phyloP scores from a whole-genome alignment of 2,329 filamentous ascomycete species.

The Colletotrichum musicola region DNA sequence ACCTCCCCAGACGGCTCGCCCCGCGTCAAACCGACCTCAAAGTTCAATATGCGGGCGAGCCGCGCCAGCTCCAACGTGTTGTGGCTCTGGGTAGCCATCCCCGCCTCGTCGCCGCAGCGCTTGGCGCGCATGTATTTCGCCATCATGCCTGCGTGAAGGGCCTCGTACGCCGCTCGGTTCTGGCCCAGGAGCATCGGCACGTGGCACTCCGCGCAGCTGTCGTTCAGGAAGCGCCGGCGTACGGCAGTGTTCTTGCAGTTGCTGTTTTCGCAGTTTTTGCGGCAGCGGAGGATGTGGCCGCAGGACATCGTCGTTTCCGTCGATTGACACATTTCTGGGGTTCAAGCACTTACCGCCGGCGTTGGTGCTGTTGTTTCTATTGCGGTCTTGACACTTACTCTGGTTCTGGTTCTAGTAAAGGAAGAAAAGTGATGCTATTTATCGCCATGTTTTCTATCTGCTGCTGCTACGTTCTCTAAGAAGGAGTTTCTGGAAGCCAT shows the following conservation, averaged over 20 bases:
- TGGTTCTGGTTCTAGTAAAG: conserved; percentile 14
- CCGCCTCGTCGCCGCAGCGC: conserved; percentile 40
- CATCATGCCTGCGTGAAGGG: conserved; percentile 45
- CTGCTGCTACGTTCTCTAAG: not conserved
- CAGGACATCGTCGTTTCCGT: conserved; percentile 44
- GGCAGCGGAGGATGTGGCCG: conserved; percentile 42
- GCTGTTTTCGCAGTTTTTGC: conserved; percentile 29
- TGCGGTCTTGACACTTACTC: no score
- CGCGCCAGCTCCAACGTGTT: conserved; percentile 39
- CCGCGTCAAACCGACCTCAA: conserved; percentile 22
- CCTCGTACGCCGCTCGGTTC: conserved; percentile 46
- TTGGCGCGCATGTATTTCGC: conserved; percentile 44
- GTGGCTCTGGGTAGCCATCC: conserved; percentile 43
- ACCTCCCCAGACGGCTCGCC: conserved; percentile 18
- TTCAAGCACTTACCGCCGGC: not conserved
- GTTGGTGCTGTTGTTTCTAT: not conserved
- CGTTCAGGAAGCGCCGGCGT: conserved; percentile 44
- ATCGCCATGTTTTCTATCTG: conserved; percentile 2
- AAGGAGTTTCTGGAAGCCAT: conserved; percentile 6
- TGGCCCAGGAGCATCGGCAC: conserved; percentile 42
- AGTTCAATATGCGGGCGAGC: conserved; percentile 25
- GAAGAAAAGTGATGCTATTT: conserved; percentile 31
- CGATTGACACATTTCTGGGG: conserved; percentile 46
- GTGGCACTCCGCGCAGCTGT: conserved; percentile 55
- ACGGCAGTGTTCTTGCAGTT: conserved; percentile 19